Percentiles rank a stretch among this genome's conserved stretches.
phyloP scores from a whole-genome alignment of 2,329 filamentous ascomycete genomes.

The Cladosporium sp. region DNA sequence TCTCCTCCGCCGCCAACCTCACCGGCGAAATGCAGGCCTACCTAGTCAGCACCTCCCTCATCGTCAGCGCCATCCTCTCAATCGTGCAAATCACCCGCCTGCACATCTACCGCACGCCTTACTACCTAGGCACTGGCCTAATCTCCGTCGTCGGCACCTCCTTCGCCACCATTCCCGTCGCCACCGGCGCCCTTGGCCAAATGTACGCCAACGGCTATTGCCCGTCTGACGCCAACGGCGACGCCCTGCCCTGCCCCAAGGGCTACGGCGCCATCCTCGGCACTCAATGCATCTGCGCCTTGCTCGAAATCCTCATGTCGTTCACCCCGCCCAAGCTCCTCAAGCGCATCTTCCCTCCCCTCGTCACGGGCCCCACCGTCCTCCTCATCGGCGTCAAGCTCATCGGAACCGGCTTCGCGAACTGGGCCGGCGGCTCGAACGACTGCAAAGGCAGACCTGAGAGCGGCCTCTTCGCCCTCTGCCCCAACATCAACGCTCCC shows the following conservation, averaged over 20 bases:
- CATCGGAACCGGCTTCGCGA: slow-evolving; percentile 64
- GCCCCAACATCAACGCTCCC: slow-evolving; percentile 62
- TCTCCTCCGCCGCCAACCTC: slow-evolving; percentile 62
- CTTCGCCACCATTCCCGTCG: slow-evolving; percentile 69
- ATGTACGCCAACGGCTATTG: slow-evolving; percentile 73
- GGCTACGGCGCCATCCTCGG: slow-evolving; percentile 72
- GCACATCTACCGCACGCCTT: slow-evolving; percentile 64
- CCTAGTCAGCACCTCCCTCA: slow-evolving; percentile 69
- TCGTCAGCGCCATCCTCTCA: slow-evolving; percentile 71
- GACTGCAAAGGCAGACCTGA: slow-evolving; percentile 42
- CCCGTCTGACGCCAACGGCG: slow-evolving; percentile 54
- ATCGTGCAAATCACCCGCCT: slow-evolving; percentile 72
- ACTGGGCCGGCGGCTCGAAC: slow-evolving; percentile 72
- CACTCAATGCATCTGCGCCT: slow-evolving; percentile 46
- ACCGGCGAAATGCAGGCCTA: slow-evolving; percentile 59
- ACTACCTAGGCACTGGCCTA: slow-evolving; percentile 71
- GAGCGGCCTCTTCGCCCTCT: slow-evolving; percentile 54
- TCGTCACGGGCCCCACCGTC: slow-evolving; percentile 64
- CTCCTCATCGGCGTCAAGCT: slow-evolving; percentile 68
- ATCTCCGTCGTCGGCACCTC: slow-evolving; percentile 75
- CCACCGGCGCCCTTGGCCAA: slow-evolving; percentile 63
- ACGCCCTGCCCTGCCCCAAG: slow-evolving; percentile 64
- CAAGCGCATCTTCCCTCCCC: slow-evolving; percentile 69
- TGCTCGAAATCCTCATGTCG: slow-evolving; percentile 65
- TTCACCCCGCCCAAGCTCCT: slow-evolving; percentile 65